A percentile compares a stretch with the other conserved stretches of the same genome.
Conservation (phyloP, 768 basidiomycete species). For the Sistotremastrum suecicum region DNA sequence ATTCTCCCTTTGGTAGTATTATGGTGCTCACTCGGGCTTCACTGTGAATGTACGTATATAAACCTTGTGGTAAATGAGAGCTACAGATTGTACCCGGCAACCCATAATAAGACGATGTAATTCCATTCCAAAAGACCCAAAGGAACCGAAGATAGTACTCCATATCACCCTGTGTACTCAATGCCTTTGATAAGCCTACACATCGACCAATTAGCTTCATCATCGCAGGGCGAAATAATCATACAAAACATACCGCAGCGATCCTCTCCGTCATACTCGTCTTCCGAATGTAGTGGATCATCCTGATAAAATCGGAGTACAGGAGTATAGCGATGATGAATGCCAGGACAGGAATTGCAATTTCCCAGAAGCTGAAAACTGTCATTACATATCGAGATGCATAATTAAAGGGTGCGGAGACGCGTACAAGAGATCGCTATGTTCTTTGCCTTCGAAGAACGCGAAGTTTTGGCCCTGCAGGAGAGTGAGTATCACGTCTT, state of each 20-base stretch:
- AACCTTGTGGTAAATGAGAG: no score
- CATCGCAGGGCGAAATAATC: no score
- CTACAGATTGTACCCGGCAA: no score
- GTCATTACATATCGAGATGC: background rate
- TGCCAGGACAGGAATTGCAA: conserved; percentile 12
- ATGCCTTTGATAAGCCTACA: no score
- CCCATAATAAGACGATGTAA: no score
- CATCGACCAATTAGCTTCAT: no score
- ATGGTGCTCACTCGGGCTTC: no score
- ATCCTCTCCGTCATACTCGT: background rate
- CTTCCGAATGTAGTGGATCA: conserved; percentile 8
- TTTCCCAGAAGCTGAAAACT: conserved; percentile 12
- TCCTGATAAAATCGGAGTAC: conserved; percentile 8
- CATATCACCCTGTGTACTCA: no score
- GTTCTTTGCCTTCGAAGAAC: background rate
- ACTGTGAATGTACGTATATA: no score
- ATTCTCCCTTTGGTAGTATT: no score
- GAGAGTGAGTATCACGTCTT: background rate
- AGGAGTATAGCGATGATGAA: conserved; percentile 10
- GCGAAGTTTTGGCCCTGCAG: conserved; percentile 10
- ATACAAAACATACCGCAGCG: background rate
- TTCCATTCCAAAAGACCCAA: no score
- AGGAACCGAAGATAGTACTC: no score
- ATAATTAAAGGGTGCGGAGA: background rate
- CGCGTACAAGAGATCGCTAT: background rate